These are phyloP conservation scores for Penicillium crustosum DNA, from an alignment of 2,329 filamentous ascomycete genomes.

Conservation along the genomic window DNA sequence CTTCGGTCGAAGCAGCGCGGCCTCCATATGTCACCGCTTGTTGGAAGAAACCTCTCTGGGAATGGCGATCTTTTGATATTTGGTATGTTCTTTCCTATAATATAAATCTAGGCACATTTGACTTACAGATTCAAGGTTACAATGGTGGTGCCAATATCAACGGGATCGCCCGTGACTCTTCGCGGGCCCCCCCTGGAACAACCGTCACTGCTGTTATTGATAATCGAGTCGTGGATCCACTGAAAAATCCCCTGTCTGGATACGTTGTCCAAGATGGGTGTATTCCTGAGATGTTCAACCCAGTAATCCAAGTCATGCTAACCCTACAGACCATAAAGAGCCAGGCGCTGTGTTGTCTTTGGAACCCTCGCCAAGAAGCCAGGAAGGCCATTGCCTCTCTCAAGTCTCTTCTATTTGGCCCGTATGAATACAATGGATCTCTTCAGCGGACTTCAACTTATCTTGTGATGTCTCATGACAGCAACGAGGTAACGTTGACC, in stretches of 20 bases:
- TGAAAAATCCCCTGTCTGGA: conserved; percentile 8
- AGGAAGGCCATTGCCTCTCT: not conserved
- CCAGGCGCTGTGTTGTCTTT: no score
- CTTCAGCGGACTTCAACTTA: conserved; percentile 63
- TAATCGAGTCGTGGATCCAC: not conserved
- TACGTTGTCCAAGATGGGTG: conserved; percentile 22
- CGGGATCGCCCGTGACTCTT: not conserved
- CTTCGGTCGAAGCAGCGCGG: conserved; percentile 61
- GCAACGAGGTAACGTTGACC: conserved; percentile 59
- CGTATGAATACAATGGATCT: conserved; percentile 57
- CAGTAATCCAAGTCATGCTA: conserved; percentile 13
- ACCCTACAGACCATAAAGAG: conserved; percentile 7
- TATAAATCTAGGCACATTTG: not conserved
- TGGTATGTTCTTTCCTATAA: not conserved
- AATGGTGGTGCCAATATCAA: conserved; percentile 30
- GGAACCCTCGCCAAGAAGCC: not conserved
- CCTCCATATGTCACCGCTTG: conserved; percentile 55
- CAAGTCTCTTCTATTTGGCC: conserved; percentile 59
- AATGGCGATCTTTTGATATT: conserved; percentile 14
- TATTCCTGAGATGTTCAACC: conserved; percentile 16
- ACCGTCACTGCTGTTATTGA: conserved; percentile 21
- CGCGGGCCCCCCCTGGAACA: conserved; percentile 7
- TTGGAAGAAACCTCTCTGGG: conserved; percentile 44
- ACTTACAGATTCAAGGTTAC: conserved; percentile 33
- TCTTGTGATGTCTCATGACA: conserved; percentile 67